Evolutionary conservation across 345 rosid species (phyloP), one percentile per base, ranked within the genome.

Genomic region (Cardamine chenopodiifolia): DNA sequence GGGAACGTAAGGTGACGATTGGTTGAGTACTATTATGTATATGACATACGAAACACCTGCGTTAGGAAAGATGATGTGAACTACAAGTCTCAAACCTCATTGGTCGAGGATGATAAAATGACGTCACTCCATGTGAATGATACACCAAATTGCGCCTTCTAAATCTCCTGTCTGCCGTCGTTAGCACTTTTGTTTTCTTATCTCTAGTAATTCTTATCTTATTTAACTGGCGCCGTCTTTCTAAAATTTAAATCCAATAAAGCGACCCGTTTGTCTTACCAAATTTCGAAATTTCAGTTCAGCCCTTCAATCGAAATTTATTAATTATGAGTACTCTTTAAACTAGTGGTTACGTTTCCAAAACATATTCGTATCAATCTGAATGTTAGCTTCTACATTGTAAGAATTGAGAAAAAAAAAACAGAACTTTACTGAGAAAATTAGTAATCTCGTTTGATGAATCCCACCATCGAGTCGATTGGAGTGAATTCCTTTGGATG

Each of bases 191-290:
- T 17, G 12, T 23, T 70, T 40, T 31, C 20, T 3, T 7, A 17
- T 57, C 14, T 58, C 3, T 29, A n/a, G n/a, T 60, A 37, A 25
- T 62, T 29, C 69, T 62, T 72, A 63, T 74, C 71, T 56, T 52
- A 22, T 10, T 39, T 60, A 64, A 54, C 55, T 75, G 40, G 47
- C 74, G 79, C 70, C 79, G 79, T 50, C 79, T 75, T 75, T 75
- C 29, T 19, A 49, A 29, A 59, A 60, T 8, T 7, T 2, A 17
- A 22, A 26, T n/a, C 29, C 3, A 12, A 4, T 26, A 57, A 40
- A 59, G 15, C 10, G 47, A 67, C 62, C 26, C 26, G 20, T 19
- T 39, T 50, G 44, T 67, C 15, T 58, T 26, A 18, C 14, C 3
- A 66, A 74, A 25, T 58, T 74, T 31, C 22, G 8, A 66, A 74